phyloP scores from a whole-genome alignment of 23 red algal species.

The Gracilaria caudata region DNA sequence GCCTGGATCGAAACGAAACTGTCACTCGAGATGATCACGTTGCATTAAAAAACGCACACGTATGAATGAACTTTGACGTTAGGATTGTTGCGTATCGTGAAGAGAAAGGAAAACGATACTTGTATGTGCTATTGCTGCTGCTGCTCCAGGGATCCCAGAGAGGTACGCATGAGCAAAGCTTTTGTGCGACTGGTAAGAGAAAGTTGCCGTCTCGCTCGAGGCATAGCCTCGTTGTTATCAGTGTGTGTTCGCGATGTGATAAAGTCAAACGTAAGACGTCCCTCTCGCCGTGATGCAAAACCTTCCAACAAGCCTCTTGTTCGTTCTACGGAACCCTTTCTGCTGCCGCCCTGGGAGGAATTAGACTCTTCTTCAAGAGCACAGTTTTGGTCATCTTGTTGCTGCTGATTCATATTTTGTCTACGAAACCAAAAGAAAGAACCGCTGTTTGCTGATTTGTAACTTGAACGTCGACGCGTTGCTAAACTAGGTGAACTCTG shows the following conservation, averaged over 20 bases:
- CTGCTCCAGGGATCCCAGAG: conserved; percentile 12
- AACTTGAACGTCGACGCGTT: conserved; percentile 46
- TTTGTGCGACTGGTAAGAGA: conserved; percentile 59
- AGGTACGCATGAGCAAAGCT: conserved; percentile 56
- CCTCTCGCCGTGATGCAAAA: conserved; percentile 50
- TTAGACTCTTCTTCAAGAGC: conserved; percentile 11
- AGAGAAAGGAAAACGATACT: background rate
- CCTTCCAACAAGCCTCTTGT: conserved; percentile 34
- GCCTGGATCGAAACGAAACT: background rate
- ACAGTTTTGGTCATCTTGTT: background rate
- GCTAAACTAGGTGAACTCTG: conserved; percentile 66
- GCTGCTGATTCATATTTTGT: conserved; percentile 34
- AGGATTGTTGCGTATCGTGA: background rate
- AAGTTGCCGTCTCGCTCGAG: conserved; percentile 54
- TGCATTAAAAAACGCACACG: conserved; percentile 3
- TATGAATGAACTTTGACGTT: background rate
- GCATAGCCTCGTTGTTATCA: conserved; percentile 3
- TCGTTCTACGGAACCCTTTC: conserved; percentile 50
- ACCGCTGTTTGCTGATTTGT: conserved; percentile 37
- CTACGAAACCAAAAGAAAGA: conserved; percentile 64
- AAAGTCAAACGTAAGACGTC: conserved; percentile 58
- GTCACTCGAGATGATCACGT: background rate
- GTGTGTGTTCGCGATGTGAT: conserved; percentile 20
- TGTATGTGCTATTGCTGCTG: conserved; percentile 22
- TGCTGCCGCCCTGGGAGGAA: conserved; percentile 17